These are phyloP conservation scores for Paramecium bursaria DNA, from an alignment of 73 alveolate species.

Conservation along the genomic window DNA sequence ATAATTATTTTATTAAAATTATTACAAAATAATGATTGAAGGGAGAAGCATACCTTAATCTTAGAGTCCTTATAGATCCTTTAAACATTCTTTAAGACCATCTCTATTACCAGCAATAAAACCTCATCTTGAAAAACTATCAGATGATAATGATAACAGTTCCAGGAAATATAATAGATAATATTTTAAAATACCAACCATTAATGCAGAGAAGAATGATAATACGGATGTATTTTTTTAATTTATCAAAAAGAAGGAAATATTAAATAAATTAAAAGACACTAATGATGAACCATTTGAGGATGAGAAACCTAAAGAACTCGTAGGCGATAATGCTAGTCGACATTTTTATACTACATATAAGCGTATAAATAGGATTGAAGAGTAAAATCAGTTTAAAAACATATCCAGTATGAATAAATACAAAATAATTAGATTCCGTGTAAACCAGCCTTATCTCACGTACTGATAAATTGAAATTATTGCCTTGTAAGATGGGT, in stretches of 20 bases:
- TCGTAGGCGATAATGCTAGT: background rate
- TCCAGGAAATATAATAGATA: conserved; percentile 13
- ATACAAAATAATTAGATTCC: background rate
- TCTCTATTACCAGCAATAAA: too few relatives aligned
- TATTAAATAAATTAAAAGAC: conserved; percentile 2
- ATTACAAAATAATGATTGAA: too few relatives aligned
- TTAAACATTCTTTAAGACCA: too few relatives aligned
- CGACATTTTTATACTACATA: background rate
- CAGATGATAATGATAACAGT: too few relatives aligned
- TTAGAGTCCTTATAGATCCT: too few relatives aligned
- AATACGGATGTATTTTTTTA: background rate
- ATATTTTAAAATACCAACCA: conserved; percentile 23
- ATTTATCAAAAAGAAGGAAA: background rate
- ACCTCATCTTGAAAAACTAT: too few relatives aligned
- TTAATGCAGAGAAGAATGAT: background rate
- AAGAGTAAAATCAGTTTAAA: conserved; percentile 6
- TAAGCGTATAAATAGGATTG: conserved; percentile 18
- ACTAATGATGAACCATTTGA: conserved; percentile 17
- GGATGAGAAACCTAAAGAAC: conserved; percentile 19
- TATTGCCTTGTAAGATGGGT: conserved; percentile 65
- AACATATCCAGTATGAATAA: background rate
- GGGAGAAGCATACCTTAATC: too few relatives aligned
- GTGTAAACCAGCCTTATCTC: conserved; percentile 9
- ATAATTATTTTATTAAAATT: too few relatives aligned
- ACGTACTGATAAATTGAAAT: conserved; percentile 3